A percentile compares a stretch with the other conserved stretches of the same genome.
phyloP scores from a whole-genome alignment of 2,329 filamentous ascomycete genomes.

The Conoideocrella luteorostrata region DNA sequence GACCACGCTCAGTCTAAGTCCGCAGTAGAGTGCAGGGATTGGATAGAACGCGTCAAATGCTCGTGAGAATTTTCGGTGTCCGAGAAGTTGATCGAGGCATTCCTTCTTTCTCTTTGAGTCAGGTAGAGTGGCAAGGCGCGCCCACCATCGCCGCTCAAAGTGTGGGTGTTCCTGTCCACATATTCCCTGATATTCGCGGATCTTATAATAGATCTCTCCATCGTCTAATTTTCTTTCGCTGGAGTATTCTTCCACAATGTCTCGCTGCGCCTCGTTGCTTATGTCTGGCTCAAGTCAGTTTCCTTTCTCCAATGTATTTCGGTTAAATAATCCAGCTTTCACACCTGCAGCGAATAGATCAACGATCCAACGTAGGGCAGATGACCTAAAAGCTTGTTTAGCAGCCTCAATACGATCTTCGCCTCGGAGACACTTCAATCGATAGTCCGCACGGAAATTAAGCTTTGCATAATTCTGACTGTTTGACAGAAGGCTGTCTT shows the following conservation, averaged over 20 bases:
- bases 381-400: background rate
- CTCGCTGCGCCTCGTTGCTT: constrained; percentile 7
- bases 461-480: constrained; percentile 11
- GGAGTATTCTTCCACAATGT: constrained; percentile 12
- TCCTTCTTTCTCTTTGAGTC: constrained; percentile 15
- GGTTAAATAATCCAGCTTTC: background rate
- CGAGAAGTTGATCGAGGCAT: constrained; percentile 19
- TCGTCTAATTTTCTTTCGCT: constrained; percentile 12
- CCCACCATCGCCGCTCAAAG: constrained; percentile 18
- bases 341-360: constrained; percentile 23
- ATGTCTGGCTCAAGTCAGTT: constrained; percentile 9
- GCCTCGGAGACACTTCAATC: constrained; percentile 20
- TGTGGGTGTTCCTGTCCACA: constrained; percentile 12
- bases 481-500: constrained; percentile 1
- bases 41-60: constrained; percentile 25
- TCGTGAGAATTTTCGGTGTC: constrained; percentile 17
- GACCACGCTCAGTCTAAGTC: constrained; percentile 21
- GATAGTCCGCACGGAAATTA: constrained; percentile 13
- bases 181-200: constrained; percentile 14
- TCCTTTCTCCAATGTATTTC: background rate
- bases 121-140: constrained; percentile 16
- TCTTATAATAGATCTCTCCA: constrained; percentile 15
- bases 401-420: constrained; percentile 14
- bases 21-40: constrained; percentile 24
- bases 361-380: constrained; percentile 17